Conservation (phyloP, 2,329 filamentous ascomycete species). For the Fusarium armeniacum region DNA sequence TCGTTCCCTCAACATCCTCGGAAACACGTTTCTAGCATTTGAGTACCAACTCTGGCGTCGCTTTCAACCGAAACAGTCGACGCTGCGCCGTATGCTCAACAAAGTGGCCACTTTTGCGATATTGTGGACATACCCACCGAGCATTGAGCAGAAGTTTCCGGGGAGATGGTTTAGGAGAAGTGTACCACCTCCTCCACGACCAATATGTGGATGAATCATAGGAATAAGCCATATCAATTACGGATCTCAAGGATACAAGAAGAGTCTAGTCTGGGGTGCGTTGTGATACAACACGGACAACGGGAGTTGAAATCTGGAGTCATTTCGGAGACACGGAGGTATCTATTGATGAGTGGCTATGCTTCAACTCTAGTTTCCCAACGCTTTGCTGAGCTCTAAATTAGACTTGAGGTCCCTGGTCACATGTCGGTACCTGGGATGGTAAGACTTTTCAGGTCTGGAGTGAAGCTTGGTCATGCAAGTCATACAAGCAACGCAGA, state of each 20-base stretch:
- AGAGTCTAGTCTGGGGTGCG: constrained; percentile 25
- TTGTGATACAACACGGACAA: constrained; percentile 27
- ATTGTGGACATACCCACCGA: constrained; percentile 60
- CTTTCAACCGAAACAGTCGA: constrained; percentile 51
- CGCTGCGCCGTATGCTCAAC: constrained; percentile 46
- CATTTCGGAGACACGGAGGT: constrained; percentile 45
- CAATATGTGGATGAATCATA: background rate
- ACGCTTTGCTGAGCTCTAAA: background rate
- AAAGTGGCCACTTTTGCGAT: constrained; percentile 52
- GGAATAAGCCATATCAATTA: background rate
- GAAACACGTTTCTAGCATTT: constrained; percentile 56
- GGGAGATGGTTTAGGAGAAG: constrained; percentile 44
- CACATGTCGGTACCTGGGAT: background rate
- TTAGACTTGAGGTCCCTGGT: background rate
- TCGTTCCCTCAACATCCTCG: constrained; percentile 57
- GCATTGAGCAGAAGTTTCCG: constrained; percentile 57
- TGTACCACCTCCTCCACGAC: background rate
- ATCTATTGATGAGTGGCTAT: constrained; percentile 2
- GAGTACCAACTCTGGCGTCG: constrained; percentile 58
- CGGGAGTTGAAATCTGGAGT: constrained; percentile 37
- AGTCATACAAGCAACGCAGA: background rate
- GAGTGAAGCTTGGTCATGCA: constrained; percentile 1
- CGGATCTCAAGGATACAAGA: background rate
- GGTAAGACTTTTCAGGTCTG: background rate
- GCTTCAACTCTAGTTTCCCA: background rate